A percentile compares a stretch with the other conserved stretches of the same genome.
phyloP scores from a whole-genome alignment of 441 rosid genomes.

The Syzygium malaccense region DNA sequence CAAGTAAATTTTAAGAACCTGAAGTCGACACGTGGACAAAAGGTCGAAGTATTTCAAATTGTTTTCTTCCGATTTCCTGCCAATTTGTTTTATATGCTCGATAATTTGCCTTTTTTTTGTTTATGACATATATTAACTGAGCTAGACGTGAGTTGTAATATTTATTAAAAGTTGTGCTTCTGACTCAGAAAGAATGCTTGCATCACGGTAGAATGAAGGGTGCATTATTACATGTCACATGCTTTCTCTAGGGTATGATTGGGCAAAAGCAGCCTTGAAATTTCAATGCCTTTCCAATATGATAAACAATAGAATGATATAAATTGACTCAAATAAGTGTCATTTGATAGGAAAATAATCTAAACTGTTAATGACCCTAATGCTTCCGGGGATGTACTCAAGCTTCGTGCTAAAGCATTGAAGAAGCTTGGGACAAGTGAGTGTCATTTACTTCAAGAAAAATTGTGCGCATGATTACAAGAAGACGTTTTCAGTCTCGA shows the following conservation, averaged over 20 bases:
- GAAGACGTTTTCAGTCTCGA: neutral
- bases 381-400: slow-evolving; percentile 51
- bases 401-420: slow-evolving; percentile 50
- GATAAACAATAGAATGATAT: neutral
- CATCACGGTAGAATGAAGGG: neutral
- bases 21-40: neutral
- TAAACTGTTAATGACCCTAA: slow-evolving; percentile 33
- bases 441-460: slow-evolving; percentile 3
- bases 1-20: neutral
- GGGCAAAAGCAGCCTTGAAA: neutral
- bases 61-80: neutral
- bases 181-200: neutral
- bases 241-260: neutral
- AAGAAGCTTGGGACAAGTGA: slow-evolving; percentile 79
- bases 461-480: neutral
- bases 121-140: neutral
- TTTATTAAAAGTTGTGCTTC: neutral
- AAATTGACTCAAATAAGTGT: neutral
- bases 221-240: neutral
- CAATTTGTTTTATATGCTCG: neutral
- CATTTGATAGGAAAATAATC: neutral
- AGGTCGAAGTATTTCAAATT: neutral
- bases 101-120: neutral
- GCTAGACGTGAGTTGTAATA: neutral
- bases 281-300: neutral